Evolutionary conservation across 1,284 basidiomycete genomes (phyloP), one percentile per base, ranked within the genome.

Genomic region (Rhodotorula sp.): DNA sequence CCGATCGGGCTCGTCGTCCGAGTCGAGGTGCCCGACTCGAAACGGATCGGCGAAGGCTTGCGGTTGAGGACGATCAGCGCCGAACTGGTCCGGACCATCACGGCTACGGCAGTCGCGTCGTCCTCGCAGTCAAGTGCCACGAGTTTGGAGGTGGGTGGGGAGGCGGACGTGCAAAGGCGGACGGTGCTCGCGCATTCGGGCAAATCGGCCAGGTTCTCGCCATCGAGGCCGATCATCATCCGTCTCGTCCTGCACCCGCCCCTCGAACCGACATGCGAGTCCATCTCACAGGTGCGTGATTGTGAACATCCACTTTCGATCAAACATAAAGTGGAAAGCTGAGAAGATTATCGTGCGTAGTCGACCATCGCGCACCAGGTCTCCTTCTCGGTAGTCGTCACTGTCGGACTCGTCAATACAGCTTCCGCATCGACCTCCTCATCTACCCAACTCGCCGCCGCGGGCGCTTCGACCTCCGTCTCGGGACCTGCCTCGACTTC

Each of bases 161-260:
- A 28, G 21, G 58, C n/a, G 48, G 18, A n/a, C 8, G 57, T 49
- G 43, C 56, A 60, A n/a, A 52, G 54, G 10, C 62, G 64, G 14
- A 74, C 69, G 5, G 67, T 75, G 6, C 70, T 76, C 19, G 68
- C 74, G 28, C 69, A 73, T 45, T 76, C 74, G 23, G 74, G 74
- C 60, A 76, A 76, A 45, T 71, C 69, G 19, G 67, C 68, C 14
- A 59, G 74, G 5, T 76, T 76, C 59, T 76, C 74, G 19, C 67
- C 72, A 2, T 60, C 61, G 26, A 63, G 73, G 28, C 73, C 73
- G 0, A 72, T 75, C 58, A 64, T 75, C 61, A 76, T 76, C 34
- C 50, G 62, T 2, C 66, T 76, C 8, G 54, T 72, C 26, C 62
- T 76, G 8, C 72, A 75, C 38, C 74, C 71, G 6, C 72, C 74